Percentiles rank a stretch among this genome's conserved stretches.
phyloP scores from a whole-genome alignment of 352 stramenopile genomes.

The Pythium vanterpoolii region DNA sequence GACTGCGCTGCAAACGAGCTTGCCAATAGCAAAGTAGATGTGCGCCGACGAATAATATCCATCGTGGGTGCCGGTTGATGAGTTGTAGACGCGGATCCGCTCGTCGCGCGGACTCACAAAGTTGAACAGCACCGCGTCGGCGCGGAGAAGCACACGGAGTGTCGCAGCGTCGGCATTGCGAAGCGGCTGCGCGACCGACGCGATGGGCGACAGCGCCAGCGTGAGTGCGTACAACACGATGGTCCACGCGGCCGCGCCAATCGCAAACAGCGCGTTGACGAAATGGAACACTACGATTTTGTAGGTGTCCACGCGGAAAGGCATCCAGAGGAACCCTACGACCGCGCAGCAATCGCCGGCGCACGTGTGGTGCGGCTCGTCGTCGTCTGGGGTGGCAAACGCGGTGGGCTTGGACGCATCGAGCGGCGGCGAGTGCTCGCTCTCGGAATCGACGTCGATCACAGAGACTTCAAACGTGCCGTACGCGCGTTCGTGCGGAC shows the following conservation, averaged over 20 bases:
- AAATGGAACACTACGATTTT: constrained; percentile 54
- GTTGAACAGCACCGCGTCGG: constrained; percentile 60
- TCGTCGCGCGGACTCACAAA: constrained; percentile 43
- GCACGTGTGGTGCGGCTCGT: constrained; percentile 15
- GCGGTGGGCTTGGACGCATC: constrained; percentile 10
- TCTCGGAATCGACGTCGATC: constrained; percentile 54
- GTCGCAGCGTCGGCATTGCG: constrained; percentile 27
- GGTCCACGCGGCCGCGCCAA: constrained; percentile 28
- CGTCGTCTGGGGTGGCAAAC: constrained; percentile 8
- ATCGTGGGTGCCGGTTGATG: constrained; percentile 30
- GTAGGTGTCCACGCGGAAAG: constrained; percentile 56
- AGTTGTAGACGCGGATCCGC: constrained; percentile 47
- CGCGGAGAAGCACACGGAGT: constrained; percentile 35
- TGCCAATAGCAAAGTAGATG: constrained; percentile 54
- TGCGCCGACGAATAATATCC: constrained; percentile 41
- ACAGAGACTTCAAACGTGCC: constrained; percentile 70
- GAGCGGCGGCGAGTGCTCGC: constrained; percentile 14
- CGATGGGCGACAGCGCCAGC: constrained; percentile 11
- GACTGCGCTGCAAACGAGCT: constrained; percentile 47
- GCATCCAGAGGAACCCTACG: constrained; percentile 45
- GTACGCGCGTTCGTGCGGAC: constrained; percentile 45
- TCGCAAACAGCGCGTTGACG: constrained; percentile 44
- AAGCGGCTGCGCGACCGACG: constrained; percentile 10
- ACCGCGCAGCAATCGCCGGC: constrained; percentile 46
- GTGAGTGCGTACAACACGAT: constrained; percentile 27